phyloP scores from a whole-genome alignment of 208 protist species.

The Crithidia fasciculata region DNA sequence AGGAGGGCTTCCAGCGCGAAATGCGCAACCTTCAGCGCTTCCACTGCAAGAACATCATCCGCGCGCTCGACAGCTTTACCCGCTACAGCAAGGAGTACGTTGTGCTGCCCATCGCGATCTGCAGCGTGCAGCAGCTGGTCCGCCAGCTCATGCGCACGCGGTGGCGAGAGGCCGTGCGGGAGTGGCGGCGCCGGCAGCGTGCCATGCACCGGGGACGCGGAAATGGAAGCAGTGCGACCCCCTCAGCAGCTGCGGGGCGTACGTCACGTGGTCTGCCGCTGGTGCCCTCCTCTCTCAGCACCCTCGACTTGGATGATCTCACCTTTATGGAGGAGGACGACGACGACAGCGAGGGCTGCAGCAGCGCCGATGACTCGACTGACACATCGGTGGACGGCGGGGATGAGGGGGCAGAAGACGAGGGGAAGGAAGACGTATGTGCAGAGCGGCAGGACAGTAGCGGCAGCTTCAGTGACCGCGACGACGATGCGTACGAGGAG shows the following conservation, averaged over 20 bases:
- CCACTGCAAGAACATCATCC: slow-evolving; percentile 76
- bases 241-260: neutral
- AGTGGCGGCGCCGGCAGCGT: slow-evolving; percentile 15
- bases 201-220: neutral
- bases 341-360: neutral
- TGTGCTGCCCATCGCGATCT: slow-evolving; percentile 82
- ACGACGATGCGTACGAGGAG: neutral
- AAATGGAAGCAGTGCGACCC: neutral
- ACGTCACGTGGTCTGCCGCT: neutral
- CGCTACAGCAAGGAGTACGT: slow-evolving; percentile 83
- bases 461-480: neutral
- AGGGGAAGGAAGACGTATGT: neutral
- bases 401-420: neutral
- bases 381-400: neutral
- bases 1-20: slow-evolving; percentile 49
- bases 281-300: slow-evolving; percentile 6
- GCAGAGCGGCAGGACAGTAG: neutral
- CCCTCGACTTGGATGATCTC: slow-evolving; percentile 16
- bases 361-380: neutral
- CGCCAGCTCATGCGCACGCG: slow-evolving; percentile 38
- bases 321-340: slow-evolving; percentile 12
- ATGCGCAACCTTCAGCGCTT: slow-evolving; percentile 84
- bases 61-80: slow-evolving; percentile 76
- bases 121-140: slow-evolving; percentile 76
- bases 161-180: slow-evolving; percentile 32